phyloP scores from a whole-genome alignment of 768 basidiomycete species.

The Porphyrellus cyaneotinctus region DNA sequence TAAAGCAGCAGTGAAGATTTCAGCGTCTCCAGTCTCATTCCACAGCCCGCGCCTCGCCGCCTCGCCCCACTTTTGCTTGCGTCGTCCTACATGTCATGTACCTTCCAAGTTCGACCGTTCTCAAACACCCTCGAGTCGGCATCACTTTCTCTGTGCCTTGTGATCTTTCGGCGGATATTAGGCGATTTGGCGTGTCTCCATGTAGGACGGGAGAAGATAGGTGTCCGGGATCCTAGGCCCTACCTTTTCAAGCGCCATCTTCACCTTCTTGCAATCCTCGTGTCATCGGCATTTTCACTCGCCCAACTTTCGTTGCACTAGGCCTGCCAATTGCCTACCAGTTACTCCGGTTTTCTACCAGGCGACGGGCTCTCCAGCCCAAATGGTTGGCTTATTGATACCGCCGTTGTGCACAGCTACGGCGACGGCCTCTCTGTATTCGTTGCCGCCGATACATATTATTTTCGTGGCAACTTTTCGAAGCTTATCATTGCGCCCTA shows the following conservation, averaged over 20 bases:
- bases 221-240: neutral
- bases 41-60: conserved; percentile 15
- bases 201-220: neutral
- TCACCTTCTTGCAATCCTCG: conserved; percentile 25
- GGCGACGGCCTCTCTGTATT: conserved; percentile 13
- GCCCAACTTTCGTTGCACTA: conserved; percentile 36
- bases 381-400: conserved; percentile 9
- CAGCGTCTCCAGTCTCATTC: conserved; percentile 20
- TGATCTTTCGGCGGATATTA: conserved; percentile 20
- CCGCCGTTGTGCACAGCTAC: conserved; percentile 21
- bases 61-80: conserved; percentile 28
- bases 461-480: conserved; percentile 27
- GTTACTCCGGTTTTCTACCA: conserved; percentile 15
- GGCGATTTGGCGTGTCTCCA: neutral
- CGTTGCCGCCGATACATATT: conserved; percentile 30
- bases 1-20: no score
- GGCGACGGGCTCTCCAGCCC: conserved; percentile 8
- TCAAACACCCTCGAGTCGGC: conserved; percentile 37
- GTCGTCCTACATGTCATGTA: conserved; percentile 34
- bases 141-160: conserved; percentile 29
- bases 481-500: conserved; percentile 32
- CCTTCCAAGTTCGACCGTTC: conserved; percentile 39
- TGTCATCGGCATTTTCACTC: conserved; percentile 32
- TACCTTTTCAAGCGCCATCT: conserved; percentile 16
- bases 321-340: conserved; percentile 30